These are phyloP conservation scores for Cryptosporidium bovis DNA, from an alignment of 169 alveolate species.

Conservation along the genomic window DNA sequence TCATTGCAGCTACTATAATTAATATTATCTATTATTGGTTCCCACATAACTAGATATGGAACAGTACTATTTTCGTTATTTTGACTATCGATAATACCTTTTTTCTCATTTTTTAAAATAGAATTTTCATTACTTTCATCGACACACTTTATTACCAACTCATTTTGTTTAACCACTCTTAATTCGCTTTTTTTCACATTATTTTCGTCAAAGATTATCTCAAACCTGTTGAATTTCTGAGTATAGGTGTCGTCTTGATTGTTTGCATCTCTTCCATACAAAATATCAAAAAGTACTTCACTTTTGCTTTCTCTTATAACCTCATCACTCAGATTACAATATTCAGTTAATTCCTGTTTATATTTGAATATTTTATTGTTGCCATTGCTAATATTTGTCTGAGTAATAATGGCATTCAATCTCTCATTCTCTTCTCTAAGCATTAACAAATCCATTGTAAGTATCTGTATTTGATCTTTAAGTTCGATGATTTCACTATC, in stretches of 20 bases:
- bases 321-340: neutral
- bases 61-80: neutral
- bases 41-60: slow-evolving; percentile 71
- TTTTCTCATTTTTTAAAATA: too few relatives aligned
- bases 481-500: slow-evolving; percentile 12
- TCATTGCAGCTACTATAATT: neutral
- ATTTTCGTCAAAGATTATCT: neutral
- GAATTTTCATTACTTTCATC: too few relatives aligned
- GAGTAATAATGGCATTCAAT: neutral
- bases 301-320: neutral
- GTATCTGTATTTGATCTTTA: slow-evolving; percentile 53
- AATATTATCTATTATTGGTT: slow-evolving; percentile 33
- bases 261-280: neutral
- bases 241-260: neutral
- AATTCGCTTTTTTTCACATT: neutral
- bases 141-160: neutral
- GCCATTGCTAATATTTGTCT: neutral
- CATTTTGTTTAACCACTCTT: neutral
- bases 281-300: slow-evolving; percentile 14
- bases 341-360: neutral
- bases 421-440: slow-evolving; percentile 40
- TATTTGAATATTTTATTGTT: neutral
- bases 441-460: slow-evolving; percentile 1
- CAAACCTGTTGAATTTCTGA: too few relatives aligned
- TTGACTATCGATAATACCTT: neutral